Evolutionary conservation across 805 yeast species (phyloP).

Genomic region (Sugiyamaella qingdaonensis): DNA sequence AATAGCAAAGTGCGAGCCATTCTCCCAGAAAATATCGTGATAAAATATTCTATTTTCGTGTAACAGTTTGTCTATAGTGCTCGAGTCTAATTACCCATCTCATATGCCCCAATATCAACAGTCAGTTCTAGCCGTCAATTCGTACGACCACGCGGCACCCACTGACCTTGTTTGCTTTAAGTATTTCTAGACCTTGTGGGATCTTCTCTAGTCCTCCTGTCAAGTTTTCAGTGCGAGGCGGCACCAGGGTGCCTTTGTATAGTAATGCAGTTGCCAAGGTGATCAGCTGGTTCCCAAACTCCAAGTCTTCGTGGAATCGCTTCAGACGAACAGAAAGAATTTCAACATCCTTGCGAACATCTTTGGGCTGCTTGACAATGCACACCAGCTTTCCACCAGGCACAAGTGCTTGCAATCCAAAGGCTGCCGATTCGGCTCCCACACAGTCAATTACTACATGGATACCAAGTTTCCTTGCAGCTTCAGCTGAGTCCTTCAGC

Average conservation of each 20-base stretch:
- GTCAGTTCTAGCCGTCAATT: not conserved
- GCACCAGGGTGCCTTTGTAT: not conserved
- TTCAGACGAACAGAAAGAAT: constrained; percentile 3
- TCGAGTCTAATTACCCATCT: no score
- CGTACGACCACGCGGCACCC: constrained; percentile 5
- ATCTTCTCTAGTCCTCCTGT: constrained; percentile 6
- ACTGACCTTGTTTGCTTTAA: constrained; percentile 2
- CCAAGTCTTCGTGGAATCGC: constrained; percentile 7
- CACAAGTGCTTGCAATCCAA: not conserved
- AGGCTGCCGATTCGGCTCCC: constrained; percentile 6
- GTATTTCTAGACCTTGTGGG: constrained; percentile 5
- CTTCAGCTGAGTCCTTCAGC: not conserved
- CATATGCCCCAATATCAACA: no score
- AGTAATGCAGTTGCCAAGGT: constrained; percentile 1
- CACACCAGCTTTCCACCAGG: constrained; percentile 7
- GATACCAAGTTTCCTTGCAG: constrained; percentile 1
- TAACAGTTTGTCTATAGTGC: no score
- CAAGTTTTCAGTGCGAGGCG: constrained; percentile 2
- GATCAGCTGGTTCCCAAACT: constrained; percentile 4
- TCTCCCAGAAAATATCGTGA: no score
- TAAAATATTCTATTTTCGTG: no score
- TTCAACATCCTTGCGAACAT: not conserved
- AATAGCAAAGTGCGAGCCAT: no score
- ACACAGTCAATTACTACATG: constrained; percentile 6
- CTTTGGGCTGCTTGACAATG: constrained; percentile 7